Base-by-base conservation (phyloP, 1,284 basidiomycete genomes). In the Ganoderma resinaceum region DNA sequence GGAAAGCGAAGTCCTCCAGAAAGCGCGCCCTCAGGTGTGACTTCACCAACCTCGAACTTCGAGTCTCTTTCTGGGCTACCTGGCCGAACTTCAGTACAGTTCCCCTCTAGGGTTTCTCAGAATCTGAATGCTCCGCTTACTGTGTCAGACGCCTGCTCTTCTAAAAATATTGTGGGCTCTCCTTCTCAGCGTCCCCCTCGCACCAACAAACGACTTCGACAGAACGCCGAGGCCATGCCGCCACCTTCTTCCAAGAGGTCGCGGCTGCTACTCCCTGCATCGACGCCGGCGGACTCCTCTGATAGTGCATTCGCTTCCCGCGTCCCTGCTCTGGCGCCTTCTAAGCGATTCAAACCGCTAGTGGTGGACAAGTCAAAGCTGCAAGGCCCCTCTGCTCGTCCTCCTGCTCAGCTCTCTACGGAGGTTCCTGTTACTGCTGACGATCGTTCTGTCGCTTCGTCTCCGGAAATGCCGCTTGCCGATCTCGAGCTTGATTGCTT, bases 281-380 rank as follows among this genome's bases (percentile, higher is more conserved):
- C 40, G 0, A 12, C 37, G 12, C 16, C 60, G 14, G 23, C 52
- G 12, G 33, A 35, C 35, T 20, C 23, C 35, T 26, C 57, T 26
- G 12, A 43, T 9, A 43, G n/a, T n/a, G n/a, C 31, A 8, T 29
- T 6, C 33, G 0, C 16, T 33, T 23, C 23, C 8, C 33, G 43
- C 4, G 2, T 7, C 16, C 16, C 62, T 35, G 26, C 31, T 9
- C 31, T 61, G 35, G 42, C 38, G 11, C 37, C 75, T 42, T 72
- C 72, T 9, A 80, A 80, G 70, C 78, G 80, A 4, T 82, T 82
- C 74, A 81, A 78, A 60, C 80, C 80, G 23, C 77, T 81, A 16
- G 63, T 76, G 0, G 66, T 79, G 40, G 71, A 71, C 26, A 81
- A 77, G 66, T 70, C 71, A 29, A 63, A 63, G 23, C 14, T 55